Base-by-base conservation (phyloP, 2,329 filamentous ascomycete species). In the Leptographium flavum region DNA sequence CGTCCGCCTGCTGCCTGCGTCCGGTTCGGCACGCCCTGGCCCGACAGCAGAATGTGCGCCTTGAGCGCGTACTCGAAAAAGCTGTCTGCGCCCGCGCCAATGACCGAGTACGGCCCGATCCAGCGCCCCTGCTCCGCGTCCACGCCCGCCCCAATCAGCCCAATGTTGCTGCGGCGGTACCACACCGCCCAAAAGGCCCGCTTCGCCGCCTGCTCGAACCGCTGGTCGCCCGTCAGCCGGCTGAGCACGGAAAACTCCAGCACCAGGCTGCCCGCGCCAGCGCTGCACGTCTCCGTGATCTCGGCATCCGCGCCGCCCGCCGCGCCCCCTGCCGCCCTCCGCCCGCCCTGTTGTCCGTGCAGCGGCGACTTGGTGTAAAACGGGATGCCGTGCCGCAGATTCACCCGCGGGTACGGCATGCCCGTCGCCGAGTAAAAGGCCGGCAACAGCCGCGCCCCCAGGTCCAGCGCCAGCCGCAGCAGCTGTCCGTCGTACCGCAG, bases 51-150 rank as follows among this genome's bases (percentile, higher is more conserved):
- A 48, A 98, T 84, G 58, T 94, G 81, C 17, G 87, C 87, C 63
- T 98, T 98, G 56, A 96, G 73, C 4, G 92, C 88, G 62, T 98
- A 98, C 64, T 98, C 92, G 57, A 94, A 96, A 65, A 98, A 98
- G 63, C 88, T 95, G 65, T 98, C 92, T 56, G 94, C 87, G 33
- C 92, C 92, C 8, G 92, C 92, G 42, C 92, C 92, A 54, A 98
- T 94, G 27, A 92, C 90, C n/a, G 90, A 81, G 59, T 86, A 88
- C 2, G 84, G 74, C 9, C 83, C 83, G 30, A 92, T 81, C 92
- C 92, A 98, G 53, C 83, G 73, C 0, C 90, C 92, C 25, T 79
- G 83, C 58, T 96, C 90, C 1, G 87, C 86, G 63, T 68, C 90
- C 49, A 98, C 87, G 3, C 88, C 90, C 47, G 87, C 83, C 8